These are phyloP conservation scores for Saturnispora saitoi DNA, from an alignment of 805 yeast species.

Conservation along the genomic window DNA sequence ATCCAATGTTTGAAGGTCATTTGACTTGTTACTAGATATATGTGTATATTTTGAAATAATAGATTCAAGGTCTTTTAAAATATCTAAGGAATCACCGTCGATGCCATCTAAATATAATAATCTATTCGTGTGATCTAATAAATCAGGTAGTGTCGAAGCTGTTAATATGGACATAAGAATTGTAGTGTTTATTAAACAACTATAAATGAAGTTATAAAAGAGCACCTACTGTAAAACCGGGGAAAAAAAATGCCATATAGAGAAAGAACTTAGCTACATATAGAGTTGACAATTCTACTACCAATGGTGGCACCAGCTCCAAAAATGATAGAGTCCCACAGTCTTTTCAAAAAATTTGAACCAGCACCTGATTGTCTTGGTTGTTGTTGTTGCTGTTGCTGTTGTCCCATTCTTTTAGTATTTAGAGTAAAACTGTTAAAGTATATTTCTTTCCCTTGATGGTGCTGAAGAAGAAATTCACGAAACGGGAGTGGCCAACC, in stretches of 20 bases:
- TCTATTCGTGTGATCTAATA: background rate
- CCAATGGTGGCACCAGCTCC: slow-evolving; percentile 98
- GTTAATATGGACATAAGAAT: background rate
- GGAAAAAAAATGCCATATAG: background rate
- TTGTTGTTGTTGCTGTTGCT: slow-evolving; percentile 26
- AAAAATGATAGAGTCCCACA: slow-evolving; percentile 88
- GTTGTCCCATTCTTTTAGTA: slow-evolving; percentile 12
- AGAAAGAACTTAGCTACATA: slow-evolving; percentile 35
- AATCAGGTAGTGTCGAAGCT: background rate
- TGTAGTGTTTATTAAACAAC: background rate
- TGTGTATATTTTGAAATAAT: background rate
- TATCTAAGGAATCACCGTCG: background rate
- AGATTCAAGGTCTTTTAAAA: background rate
- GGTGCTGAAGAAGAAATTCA: too few relatives aligned
- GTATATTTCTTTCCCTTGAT: too few relatives aligned
- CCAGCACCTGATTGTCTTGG: slow-evolving; percentile 8
- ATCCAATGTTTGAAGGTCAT: background rate
- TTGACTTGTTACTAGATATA: background rate
- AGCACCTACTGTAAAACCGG: background rate
- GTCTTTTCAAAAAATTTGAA: slow-evolving; percentile 58
- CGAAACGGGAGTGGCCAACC: too few relatives aligned
- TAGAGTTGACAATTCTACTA: slow-evolving; percentile 66
- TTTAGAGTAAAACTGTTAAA: slow-evolving; percentile 7
- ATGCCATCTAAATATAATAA: background rate
- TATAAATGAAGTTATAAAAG: background rate